Percentiles rank a stretch among this genome's conserved stretches.
Conservation (phyloP, 805 yeast species). For the Priceomyces melissophilus region DNA sequence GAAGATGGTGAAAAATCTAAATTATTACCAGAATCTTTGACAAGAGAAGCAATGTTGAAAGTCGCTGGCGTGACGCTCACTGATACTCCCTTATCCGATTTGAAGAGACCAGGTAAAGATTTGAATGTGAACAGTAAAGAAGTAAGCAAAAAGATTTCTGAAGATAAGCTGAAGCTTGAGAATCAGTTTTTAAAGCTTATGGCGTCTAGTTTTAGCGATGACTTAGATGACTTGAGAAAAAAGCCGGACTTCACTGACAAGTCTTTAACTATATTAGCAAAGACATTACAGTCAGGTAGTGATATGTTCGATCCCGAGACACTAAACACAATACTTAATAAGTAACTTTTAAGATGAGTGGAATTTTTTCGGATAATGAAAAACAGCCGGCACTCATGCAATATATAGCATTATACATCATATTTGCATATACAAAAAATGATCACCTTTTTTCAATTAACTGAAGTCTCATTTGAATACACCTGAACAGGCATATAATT, state of each 20-base stretch:
- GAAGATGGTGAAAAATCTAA: conserved; percentile 13
- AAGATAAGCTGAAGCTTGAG: conserved; percentile 39
- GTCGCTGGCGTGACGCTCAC: conserved; percentile 25
- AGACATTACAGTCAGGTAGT: conserved; percentile 54
- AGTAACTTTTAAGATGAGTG: too few relatives aligned
- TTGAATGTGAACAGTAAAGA: conserved; percentile 10
- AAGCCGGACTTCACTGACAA: conserved; percentile 60
- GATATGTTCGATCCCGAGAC: conserved; percentile 58
- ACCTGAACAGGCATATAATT: too few relatives aligned
- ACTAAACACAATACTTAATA: conserved; percentile 19
- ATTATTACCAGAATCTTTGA: conserved; percentile 16
- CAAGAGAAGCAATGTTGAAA: conserved; percentile 15
- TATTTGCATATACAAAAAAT: too few relatives aligned
- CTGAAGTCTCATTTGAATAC: too few relatives aligned
- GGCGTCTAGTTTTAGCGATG: conserved; percentile 59
- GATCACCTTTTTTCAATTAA: too few relatives aligned
- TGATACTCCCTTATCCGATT: conserved; percentile 15
- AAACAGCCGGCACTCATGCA: too few relatives aligned
- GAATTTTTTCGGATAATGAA: too few relatives aligned
- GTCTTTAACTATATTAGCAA: conserved; percentile 55
- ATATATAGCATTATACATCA: too few relatives aligned
- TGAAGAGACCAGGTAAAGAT: conserved; percentile 11
- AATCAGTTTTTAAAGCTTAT: conserved; percentile 51
- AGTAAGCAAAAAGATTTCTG: conserved; percentile 19
- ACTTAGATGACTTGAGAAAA: conserved; percentile 54